Evolutionary conservation across 305 asterid genomes (phyloP).

Genomic region (Rubia balearica): DNA sequence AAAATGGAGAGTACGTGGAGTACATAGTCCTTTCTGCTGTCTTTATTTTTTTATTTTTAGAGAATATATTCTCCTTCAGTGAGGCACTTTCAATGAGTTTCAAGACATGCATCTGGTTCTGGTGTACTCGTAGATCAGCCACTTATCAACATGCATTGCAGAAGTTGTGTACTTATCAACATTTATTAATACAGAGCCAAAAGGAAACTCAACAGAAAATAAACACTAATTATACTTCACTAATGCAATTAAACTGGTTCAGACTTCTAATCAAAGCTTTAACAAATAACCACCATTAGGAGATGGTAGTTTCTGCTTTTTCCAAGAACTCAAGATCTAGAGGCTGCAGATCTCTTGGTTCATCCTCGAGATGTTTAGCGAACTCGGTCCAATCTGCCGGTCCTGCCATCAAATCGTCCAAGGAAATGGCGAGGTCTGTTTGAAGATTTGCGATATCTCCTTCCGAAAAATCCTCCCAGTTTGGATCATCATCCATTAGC

Average conservation of each 20-base stretch:
- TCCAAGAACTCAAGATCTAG: background rate
- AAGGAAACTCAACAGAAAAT: background rate
- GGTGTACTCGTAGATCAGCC: background rate
- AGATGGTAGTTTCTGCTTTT: background rate
- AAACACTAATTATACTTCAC: background rate
- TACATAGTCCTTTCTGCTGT: no score
- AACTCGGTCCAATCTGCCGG: slow-evolving; percentile 27
- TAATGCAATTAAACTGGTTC: background rate
- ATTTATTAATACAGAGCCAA: background rate
- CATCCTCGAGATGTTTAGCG: slow-evolving; percentile 3
- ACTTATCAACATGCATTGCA: background rate
- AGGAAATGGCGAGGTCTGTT: slow-evolving; percentile 15
- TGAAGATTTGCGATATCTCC: slow-evolving; percentile 13
- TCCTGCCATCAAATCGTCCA: slow-evolving; percentile 36
- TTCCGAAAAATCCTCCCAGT: background rate
- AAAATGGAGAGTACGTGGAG: no score
- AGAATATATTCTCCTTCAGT: slow-evolving; percentile 11
- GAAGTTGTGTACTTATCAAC: background rate
- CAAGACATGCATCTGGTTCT: background rate
- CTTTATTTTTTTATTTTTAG: background rate
- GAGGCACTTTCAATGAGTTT: no score
- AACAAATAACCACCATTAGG: background rate
- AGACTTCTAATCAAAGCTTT: background rate
- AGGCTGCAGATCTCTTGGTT: background rate
- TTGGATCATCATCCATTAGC: slow-evolving; percentile 20